Evolutionary conservation across 139 green algal genomes (phyloP).

Genomic region (Micromonas pusilla): DNA sequence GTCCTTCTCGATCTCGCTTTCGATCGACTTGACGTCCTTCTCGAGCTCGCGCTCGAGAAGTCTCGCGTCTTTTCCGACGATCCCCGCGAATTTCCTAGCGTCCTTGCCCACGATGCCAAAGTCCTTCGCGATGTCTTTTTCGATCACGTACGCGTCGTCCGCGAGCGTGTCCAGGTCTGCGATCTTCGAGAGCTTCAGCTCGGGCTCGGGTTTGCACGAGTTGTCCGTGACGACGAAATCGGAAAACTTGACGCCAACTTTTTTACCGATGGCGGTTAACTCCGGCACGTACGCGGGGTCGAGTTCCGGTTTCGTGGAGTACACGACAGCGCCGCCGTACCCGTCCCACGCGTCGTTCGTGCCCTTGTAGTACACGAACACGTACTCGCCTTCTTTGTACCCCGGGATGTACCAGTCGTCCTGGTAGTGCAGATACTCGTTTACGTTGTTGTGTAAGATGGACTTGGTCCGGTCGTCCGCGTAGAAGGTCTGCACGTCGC

Average conservation of each 20-base stretch:
- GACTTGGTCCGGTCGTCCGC: slow-evolving; percentile 45
- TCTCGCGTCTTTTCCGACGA: slow-evolving; percentile 14
- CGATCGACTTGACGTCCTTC: slow-evolving; percentile 21
- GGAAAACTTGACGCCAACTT: slow-evolving; percentile 50
- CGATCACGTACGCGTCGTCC: slow-evolving; percentile 24
- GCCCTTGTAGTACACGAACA: slow-evolving; percentile 79
- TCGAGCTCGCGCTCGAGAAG: slow-evolving; percentile 31
- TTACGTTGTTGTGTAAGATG: slow-evolving; percentile 65
- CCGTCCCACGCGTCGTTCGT: slow-evolving; percentile 82
- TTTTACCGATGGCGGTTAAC: slow-evolving; percentile 38
- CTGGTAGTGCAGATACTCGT: slow-evolving; percentile 79
- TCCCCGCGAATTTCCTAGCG: slow-evolving; percentile 12
- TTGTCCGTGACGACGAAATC: slow-evolving; percentile 78
- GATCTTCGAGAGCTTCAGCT: slow-evolving; percentile 10
- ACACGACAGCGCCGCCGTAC: slow-evolving; percentile 65
- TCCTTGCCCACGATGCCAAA: slow-evolving; percentile 1
- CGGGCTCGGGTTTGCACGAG: slow-evolving; percentile 57
- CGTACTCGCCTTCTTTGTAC: slow-evolving; percentile 62
- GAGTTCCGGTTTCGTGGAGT: slow-evolving; percentile 47
- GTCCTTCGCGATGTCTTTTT: slow-evolving; percentile 23
- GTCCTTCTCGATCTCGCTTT: slow-evolving; percentile 29
- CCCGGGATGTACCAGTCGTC: slow-evolving; percentile 61
- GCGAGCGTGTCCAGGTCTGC: slow-evolving; percentile 33
- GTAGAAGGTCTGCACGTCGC: slow-evolving; percentile 62
- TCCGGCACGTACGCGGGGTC: slow-evolving; percentile 51